phyloP scores from a whole-genome alignment of 1,139 yeast species.

The Yamadazyma diddensiae region DNA sequence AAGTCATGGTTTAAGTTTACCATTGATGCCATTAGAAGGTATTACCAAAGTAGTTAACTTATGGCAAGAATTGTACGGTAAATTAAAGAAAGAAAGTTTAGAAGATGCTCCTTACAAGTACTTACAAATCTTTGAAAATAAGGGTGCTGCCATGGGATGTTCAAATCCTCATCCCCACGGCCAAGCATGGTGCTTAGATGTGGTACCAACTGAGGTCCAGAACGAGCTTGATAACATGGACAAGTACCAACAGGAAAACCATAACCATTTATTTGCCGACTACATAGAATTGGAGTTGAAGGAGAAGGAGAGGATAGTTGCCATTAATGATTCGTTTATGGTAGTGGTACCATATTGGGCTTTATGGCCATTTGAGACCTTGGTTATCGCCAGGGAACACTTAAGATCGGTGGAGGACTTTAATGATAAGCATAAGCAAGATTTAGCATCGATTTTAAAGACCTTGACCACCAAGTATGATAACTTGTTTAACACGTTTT shows the following conservation, averaged over 20 bases:
- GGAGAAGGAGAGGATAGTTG: conserved; percentile 52
- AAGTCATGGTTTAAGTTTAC: conserved; percentile 65
- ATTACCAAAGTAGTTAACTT: conserved; percentile 50
- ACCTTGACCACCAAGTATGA: conserved; percentile 65
- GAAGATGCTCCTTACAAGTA: conserved; percentile 50
- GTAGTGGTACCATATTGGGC: conserved; percentile 87
- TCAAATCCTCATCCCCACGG: conserved; percentile 81
- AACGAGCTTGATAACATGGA: conserved; percentile 53
- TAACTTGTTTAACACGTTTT: conserved; percentile 64
- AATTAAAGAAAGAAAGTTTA: conserved; percentile 34
- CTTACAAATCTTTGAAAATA: conserved; percentile 74
- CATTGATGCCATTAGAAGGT: conserved; percentile 51
- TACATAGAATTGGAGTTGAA: conserved; percentile 58
- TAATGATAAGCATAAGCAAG: conserved; percentile 45
- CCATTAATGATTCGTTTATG: conserved; percentile 59
- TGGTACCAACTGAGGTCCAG: conserved; percentile 67
- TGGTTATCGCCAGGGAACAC: conserved; percentile 56
- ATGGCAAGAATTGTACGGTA: conserved; percentile 56
- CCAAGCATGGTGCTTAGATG: conserved; percentile 75
- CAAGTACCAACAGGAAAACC: conserved; percentile 43
- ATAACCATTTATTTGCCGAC: conserved; percentile 57
- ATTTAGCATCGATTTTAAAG: conserved; percentile 56
- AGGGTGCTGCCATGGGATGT: conserved; percentile 81
- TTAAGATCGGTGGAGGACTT: conserved; percentile 52
- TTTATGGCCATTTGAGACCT: conserved; percentile 76